Evolutionary conservation across 2,329 filamentous ascomycete species (phyloP), one percentile per base, ranked within the genome.

Genomic region (Piedraia hortae): DNA sequence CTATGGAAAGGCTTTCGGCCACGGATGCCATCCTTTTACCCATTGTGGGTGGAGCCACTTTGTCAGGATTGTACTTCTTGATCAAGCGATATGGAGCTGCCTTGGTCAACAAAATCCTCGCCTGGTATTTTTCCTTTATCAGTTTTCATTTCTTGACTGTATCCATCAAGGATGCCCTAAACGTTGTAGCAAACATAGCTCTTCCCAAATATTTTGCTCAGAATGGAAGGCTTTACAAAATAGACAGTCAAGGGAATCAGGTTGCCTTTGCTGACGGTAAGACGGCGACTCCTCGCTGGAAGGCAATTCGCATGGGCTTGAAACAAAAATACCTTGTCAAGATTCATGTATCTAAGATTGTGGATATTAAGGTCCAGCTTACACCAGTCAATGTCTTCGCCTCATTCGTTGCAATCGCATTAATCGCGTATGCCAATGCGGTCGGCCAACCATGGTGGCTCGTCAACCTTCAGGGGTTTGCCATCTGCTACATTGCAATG

Each of bases 11-110:
- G 0, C 46, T 88, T 23, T 56, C 65, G 5, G 65, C 72, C 2
- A 66, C 61, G 0, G 82, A 93, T 44, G 82, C 77, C 21, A 61
- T 93, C 32, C 44, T 88, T 35, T 73, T 91, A 30, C 85, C 82
- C 2, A 34, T 91, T 14, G 52, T 78, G 24, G 80, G 78, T 4
- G 75, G 66, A 2, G 37, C 53, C 6, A 63, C 69, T 1, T 59
- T 93, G 5, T 56, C 65, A 18, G 64, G 64, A 4, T 54, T 93
- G 7, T 93, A 93, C 50, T 68, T 80, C 35, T 53, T 90, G 27
- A 77, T 93, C 39, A 77, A 88, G 42, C 85, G 70, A 59, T 60
- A 91, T 24, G 74, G 90, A 36, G 68, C 78, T 1, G 55, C 65
- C 6, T 51, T 88, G 11, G 48, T 93, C 36, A 91, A 82, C 50